Evolutionary conservation across 139 green algal species (phyloP).

Genomic region (Chlamydomonas sp.): DNA sequence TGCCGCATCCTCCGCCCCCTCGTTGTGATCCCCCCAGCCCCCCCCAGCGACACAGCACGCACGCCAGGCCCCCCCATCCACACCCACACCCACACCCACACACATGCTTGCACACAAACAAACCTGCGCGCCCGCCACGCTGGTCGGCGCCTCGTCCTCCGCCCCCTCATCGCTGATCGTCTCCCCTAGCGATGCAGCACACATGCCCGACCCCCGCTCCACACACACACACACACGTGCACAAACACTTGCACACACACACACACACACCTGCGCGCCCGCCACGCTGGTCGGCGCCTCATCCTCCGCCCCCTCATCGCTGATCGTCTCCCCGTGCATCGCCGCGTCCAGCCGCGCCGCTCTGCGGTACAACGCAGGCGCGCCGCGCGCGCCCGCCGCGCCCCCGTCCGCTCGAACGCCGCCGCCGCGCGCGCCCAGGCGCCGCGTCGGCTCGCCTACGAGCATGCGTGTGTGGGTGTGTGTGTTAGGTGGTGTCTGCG

Average conservation of each 20-base stretch:
- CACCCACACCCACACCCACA: too few relatives aligned
- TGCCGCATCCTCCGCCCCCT: too few relatives aligned
- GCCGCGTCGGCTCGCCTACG: too few relatives aligned
- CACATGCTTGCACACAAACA: too few relatives aligned
- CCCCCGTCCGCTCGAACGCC: too few relatives aligned
- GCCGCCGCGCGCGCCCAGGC: too few relatives aligned
- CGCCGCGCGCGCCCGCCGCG: too few relatives aligned
- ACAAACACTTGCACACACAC: conserved; percentile 3
- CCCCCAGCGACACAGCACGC: too few relatives aligned
- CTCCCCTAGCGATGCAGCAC: conserved; percentile 1
- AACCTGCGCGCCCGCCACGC: conserved; percentile 3
- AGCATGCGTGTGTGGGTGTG: too few relatives aligned
- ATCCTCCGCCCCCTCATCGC: conserved; percentile 23
- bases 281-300: conserved; percentile 14
- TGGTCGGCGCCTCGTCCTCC: conserved; percentile 27
- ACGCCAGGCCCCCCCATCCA: too few relatives aligned
- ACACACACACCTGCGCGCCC: neutral
- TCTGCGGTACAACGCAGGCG: conserved; percentile 30
- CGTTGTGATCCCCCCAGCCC: too few relatives aligned
- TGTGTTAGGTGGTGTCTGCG: too few relatives aligned
- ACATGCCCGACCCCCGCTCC: neutral
- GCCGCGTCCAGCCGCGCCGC: conserved; percentile 15
- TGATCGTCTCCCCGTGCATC: conserved; percentile 8
- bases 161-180: conserved; percentile 17
- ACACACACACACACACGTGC: conserved; percentile 1